Percentiles rank a stretch among this genome's conserved stretches.
phyloP scores from a whole-genome alignment of 176 grass and related monocot species.

The Ensete ventricosum region DNA sequence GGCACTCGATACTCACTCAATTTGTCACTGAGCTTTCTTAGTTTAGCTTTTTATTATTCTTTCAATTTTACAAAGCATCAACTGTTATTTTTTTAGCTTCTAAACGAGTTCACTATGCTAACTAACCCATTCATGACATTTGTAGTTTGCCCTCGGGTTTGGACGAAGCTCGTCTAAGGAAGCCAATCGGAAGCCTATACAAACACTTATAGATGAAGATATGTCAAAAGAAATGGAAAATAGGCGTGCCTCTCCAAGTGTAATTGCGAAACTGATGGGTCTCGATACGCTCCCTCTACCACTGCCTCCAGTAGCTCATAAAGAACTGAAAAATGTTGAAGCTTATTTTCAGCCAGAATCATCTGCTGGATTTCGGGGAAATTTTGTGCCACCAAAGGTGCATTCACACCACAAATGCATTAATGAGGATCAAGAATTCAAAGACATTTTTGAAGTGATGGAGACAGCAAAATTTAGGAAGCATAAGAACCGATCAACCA shows the following conservation, averaged over 20 bases:
- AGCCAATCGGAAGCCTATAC: constrained; percentile 43
- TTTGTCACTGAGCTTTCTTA: neutral
- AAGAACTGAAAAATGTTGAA: constrained; percentile 28
- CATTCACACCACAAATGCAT: constrained; percentile 31
- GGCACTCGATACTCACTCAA: neutral
- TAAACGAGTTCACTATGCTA: neutral
- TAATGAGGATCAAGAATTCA: constrained; percentile 61
- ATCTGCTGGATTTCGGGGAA: constrained; percentile 38
- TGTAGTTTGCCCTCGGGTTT: constrained; percentile 41
- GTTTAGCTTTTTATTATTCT: neutral
- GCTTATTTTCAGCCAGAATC: constrained; percentile 20
- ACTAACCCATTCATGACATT: constrained; percentile 1
- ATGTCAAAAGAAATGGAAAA: constrained; percentile 55
- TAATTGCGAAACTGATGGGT: constrained; percentile 86
- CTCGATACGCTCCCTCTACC: constrained; percentile 66
- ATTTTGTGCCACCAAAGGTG: constrained; percentile 28
- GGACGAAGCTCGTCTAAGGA: constrained; percentile 41
- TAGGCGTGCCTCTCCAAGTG: constrained; percentile 65
- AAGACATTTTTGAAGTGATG: constrained; percentile 90
- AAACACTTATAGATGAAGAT: constrained; percentile 83
- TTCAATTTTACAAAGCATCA: neutral
- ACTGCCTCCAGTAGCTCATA: constrained; percentile 13
- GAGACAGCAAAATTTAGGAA: constrained; percentile 54
- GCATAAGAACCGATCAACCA: constrained; percentile 31
- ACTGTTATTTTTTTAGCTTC: constrained; percentile 20